Percentiles rank a stretch among this genome's conserved stretches.
Evolutionary conservation across 768 basidiomycete species (phyloP).

Genomic region (Mycena belliarum): DNA sequence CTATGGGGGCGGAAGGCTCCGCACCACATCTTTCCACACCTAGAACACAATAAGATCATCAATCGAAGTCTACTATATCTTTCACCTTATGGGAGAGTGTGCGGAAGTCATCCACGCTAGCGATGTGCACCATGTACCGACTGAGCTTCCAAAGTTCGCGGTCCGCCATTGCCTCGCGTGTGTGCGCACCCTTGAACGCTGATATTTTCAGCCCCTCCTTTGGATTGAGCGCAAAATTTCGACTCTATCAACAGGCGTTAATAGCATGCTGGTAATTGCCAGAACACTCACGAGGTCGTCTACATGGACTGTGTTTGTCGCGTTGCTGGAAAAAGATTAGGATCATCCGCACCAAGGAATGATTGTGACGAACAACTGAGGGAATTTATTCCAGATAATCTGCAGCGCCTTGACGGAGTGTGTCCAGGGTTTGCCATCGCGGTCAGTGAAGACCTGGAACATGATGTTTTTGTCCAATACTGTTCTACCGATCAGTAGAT

Average conservation of each 20-base stretch:
- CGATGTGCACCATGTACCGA: constrained; percentile 67
- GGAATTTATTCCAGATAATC: constrained; percentile 87
- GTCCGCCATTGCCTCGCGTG: constrained; percentile 60
- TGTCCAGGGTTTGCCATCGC: constrained; percentile 71
- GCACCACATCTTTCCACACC: background rate
- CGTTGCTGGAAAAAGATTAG: constrained; percentile 41
- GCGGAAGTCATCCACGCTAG: constrained; percentile 59
- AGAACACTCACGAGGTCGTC: constrained; percentile 68
- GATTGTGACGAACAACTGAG: constrained; percentile 59
- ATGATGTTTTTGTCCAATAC: constrained; percentile 87
- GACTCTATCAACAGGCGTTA: constrained; percentile 42
- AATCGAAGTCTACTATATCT: background rate
- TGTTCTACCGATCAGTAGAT: constrained; percentile 21
- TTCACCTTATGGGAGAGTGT: constrained; percentile 65
- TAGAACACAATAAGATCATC: background rate
- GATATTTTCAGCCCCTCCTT: constrained; percentile 81
- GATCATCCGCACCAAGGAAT: background rate
- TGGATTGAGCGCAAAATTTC: constrained; percentile 89
- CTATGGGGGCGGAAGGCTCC: background rate
- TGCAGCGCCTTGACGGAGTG: constrained; percentile 83
- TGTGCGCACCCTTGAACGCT: constrained; percentile 80
- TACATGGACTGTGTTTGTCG: constrained; percentile 80
- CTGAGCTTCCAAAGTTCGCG: constrained; percentile 68
- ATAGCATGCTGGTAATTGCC: background rate
- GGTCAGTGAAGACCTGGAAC: constrained; percentile 83